These are phyloP conservation scores for Sedum album DNA, from an alignment of 164 flowering plant genomes.

Conservation along the genomic window DNA sequence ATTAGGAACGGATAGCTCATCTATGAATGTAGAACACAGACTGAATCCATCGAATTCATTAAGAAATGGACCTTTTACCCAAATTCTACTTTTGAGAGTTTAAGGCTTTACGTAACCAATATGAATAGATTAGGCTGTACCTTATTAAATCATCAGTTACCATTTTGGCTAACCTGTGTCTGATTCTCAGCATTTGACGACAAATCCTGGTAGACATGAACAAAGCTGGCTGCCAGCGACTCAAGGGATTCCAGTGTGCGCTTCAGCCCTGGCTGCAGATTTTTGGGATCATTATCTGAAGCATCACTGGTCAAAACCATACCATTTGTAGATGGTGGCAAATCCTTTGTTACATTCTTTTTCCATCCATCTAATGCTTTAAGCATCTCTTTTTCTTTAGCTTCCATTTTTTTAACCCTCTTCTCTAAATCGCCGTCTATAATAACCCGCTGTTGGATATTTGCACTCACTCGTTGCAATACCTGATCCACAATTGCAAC, in stretches of 20 bases:
- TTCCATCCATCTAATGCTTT: constrained; percentile 1
- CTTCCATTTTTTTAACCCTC: not conserved
- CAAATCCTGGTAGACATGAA: not conserved
- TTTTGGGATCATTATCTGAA: not conserved
- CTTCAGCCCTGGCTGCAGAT: constrained; percentile 4
- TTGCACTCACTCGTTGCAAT: not conserved
- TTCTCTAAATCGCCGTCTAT: not conserved
- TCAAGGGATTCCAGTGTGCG: not conserved
- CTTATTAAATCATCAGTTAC: not conserved
- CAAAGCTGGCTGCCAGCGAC: not conserved
- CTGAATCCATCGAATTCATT: too few species aligned
- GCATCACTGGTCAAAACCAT: not conserved
- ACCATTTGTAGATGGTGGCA: not conserved
- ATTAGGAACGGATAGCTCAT: too few species aligned
- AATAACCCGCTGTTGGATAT: constrained; percentile 5
- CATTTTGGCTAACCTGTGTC: not conserved
- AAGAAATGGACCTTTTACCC: too few species aligned
- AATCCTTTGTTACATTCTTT: not conserved
- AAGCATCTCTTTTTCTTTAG: not conserved
- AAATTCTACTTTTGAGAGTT: too few species aligned
- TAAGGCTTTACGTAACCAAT: not conserved
- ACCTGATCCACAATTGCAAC: not conserved
- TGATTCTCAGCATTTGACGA: not conserved
- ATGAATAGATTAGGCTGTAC: not conserved
- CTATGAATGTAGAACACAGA: too few species aligned